Conservation (phyloP, 2,329 filamentous ascomycete genomes). For the Xylaria sp. region DNA sequence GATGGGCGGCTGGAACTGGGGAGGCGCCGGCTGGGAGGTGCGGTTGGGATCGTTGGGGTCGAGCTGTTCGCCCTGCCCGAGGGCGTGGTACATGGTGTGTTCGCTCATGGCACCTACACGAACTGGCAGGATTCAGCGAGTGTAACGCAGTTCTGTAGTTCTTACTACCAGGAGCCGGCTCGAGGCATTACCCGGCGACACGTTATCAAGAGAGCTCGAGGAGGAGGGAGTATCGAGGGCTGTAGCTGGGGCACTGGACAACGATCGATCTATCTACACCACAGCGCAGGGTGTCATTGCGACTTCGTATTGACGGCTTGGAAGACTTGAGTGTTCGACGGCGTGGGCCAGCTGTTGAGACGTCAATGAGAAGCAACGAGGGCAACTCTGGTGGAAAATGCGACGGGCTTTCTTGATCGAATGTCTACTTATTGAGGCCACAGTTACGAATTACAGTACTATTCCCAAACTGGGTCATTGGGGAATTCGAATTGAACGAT, state of each 20-base stretch:
- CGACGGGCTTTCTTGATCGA: slow-evolving; percentile 5
- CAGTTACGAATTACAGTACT: slow-evolving; percentile 41
- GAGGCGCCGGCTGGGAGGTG: slow-evolving; percentile 60
- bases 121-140: not conserved
- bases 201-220: not conserved
- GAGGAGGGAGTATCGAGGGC: slow-evolving; percentile 13
- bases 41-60: slow-evolving; percentile 65
- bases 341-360: not conserved
- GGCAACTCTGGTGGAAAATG: not conserved
- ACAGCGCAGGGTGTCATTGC: slow-evolving; percentile 24
- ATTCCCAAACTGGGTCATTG: slow-evolving; percentile 36
- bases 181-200: slow-evolving; percentile 10
- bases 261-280: slow-evolving; percentile 22
- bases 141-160: slow-evolving; percentile 1
- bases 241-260: slow-evolving; percentile 1
- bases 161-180: not conserved
- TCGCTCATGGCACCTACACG: slow-evolving; percentile 59
- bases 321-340: not conserved
- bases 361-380: slow-evolving; percentile 10
- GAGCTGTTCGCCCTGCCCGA: slow-evolving; percentile 64
- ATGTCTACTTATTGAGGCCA: slow-evolving; percentile 38
- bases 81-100: slow-evolving; percentile 64
- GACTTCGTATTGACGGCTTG: not conserved
- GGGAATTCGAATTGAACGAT: slow-evolving; percentile 37
- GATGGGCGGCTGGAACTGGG: slow-evolving; percentile 66